These are phyloP conservation scores for Leishmania tarentolae DNA, from an alignment of 208 protist species.

Conservation along the genomic window DNA sequence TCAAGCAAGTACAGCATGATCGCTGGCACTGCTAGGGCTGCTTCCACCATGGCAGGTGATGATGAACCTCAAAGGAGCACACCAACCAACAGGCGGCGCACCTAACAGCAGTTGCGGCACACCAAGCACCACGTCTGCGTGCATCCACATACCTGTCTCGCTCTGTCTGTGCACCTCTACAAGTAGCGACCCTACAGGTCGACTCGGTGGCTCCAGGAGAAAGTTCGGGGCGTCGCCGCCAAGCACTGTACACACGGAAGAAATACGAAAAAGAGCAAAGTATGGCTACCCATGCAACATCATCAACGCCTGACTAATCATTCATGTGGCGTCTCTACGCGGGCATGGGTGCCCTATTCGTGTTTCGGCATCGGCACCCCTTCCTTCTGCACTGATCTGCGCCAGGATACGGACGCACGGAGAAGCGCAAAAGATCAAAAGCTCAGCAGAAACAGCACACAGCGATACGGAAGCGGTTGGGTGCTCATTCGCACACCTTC, in stretches of 20 bases:
- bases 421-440: background rate
- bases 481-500: conserved; percentile 13
- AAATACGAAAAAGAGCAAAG: background rate
- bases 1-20: background rate
- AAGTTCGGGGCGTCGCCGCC: background rate
- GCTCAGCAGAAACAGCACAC: background rate
- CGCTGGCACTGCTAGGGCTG: background rate
- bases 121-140: background rate
- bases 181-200: background rate
- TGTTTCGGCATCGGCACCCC: background rate
- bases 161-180: background rate
- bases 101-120: background rate
- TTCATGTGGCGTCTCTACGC: background rate
- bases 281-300: background rate
- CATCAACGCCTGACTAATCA: background rate
- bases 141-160: background rate
- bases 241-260: background rate
- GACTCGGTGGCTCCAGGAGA: background rate
- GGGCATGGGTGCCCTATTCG: no score
- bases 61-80: background rate
- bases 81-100: background rate
- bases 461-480: background rate
- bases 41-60: background rate
- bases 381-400: background rate
- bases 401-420: no score